Base-by-base conservation (phyloP, 257 asterid species). In the Przewalskia tangutica region DNA sequence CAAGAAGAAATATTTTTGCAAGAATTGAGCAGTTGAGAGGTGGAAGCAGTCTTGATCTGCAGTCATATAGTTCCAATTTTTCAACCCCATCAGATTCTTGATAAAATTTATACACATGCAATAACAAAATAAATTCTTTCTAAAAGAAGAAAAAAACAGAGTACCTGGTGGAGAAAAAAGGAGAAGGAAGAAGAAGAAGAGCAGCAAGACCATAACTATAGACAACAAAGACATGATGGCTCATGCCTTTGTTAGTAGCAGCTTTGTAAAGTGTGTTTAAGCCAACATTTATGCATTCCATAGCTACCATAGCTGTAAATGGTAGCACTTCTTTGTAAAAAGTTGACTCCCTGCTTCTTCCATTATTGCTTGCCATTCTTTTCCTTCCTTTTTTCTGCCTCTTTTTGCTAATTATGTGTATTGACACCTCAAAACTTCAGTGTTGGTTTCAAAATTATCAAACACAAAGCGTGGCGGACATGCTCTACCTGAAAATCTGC, bases 201-300 rank as follows among this genome's bases (percentile, higher is more conserved):
- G 98, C 94, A 76, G 98, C 97, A 84, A 91, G 82, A 84, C 86
- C 92, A 85, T 94, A 91, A 84, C 94, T 90, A 84, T 90, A 94
- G 81, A 90, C 95, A 54, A 94, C 82, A 88, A 93, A 94, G 51
- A 94, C 97, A 86, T 89, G 91, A 75, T 89, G 90, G 84, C 95
- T 94, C 97, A 94, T 91, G 84, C 95, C 92, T 59, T 65, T 76
- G 66, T 56, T 77, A 16, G 97, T 89, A 81, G 97, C 97, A 67
- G 92, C 82, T 63, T 94, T 94, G 93, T 87, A 94, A 76, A 94
- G 90, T 2, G 98, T 94, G 88, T 94, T 92, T 77, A 94, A 91
- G 32, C 90, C 91, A 53, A 94, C 98, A 93, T 91, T 90, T 36
- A 88, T 84, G 82, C 92, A 89, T 82, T 94, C 97, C 94, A 90